A percentile compares a stretch with the other conserved stretches of the same genome.
These are phyloP conservation scores for Suhomyces taliae DNA, from an alignment of 1,139 yeast genomes.

Conservation along the genomic window DNA sequence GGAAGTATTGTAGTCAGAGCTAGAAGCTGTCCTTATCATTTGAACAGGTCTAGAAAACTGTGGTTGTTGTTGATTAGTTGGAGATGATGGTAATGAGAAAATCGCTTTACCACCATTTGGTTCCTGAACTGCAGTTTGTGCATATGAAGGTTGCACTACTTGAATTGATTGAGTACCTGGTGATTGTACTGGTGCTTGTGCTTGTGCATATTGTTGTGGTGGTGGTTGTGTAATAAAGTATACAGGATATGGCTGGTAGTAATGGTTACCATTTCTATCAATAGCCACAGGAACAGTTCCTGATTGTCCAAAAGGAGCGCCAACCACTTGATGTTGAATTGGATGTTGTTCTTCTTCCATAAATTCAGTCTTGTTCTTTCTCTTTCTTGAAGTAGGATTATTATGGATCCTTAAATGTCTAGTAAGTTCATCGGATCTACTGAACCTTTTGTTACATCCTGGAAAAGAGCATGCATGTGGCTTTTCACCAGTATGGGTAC, in stretches of 20 bases:
- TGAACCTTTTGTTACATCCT: conserved; percentile 82
- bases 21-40: background rate
- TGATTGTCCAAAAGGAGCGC: background rate
- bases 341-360: conserved; percentile 1
- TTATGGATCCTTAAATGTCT: conserved; percentile 87
- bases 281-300: conserved; percentile 30
- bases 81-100: conserved; percentile 17
- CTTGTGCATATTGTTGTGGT: background rate
- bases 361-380: conserved; percentile 14
- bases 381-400: conserved; percentile 49
- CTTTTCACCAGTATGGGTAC: conserved; percentile 95
- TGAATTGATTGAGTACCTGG: conserved; percentile 2
- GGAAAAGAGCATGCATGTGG: conserved; percentile 89
- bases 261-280: conserved; percentile 37
- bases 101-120: conserved; percentile 9
- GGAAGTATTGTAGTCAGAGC: conserved; percentile 4
- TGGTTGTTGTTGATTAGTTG: conserved; percentile 8
- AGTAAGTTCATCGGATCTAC: conserved; percentile 87
- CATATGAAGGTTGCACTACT: conserved; percentile 3
- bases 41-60: conserved; percentile 1
- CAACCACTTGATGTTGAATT: background rate
- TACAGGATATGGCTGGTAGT: conserved; percentile 39
- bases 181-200: background rate
- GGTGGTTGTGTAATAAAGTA: conserved; percentile 33
- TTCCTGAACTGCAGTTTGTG: conserved; percentile 2